A percentile compares a stretch with the other conserved stretches of the same genome.
These are phyloP conservation scores for Dactylonectria estremocensis DNA, from an alignment of 2,329 filamentous ascomycete species.

Conservation along the genomic window DNA sequence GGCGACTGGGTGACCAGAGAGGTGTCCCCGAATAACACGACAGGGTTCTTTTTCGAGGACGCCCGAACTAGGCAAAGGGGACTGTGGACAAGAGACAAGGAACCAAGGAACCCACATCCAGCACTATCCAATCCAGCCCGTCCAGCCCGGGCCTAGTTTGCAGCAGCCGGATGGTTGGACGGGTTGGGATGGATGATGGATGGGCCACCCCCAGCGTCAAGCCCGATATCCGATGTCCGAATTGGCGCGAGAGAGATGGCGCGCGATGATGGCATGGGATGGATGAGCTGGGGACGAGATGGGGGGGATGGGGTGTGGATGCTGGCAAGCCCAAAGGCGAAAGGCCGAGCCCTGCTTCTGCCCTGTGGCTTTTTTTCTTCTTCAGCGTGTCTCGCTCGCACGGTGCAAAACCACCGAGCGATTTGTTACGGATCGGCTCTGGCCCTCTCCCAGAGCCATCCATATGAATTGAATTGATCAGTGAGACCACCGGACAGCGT, in stretches of 20 bases:
- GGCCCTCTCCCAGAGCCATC: slow-evolving; percentile 10
- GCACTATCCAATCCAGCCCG: slow-evolving; percentile 15
- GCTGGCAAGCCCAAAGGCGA: slow-evolving; percentile 4
- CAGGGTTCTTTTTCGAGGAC: slow-evolving; percentile 28
- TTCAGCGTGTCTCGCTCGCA: slow-evolving; percentile 5
- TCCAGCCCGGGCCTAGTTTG: slow-evolving; percentile 1
- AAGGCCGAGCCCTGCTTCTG: background rate
- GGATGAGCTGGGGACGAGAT: slow-evolving; percentile 9
- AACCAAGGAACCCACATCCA: slow-evolving; percentile 20
- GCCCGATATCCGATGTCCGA: slow-evolving; percentile 27
- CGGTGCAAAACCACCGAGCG: slow-evolving; percentile 27
- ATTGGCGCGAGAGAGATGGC: slow-evolving; percentile 8
- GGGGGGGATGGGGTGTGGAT: background rate
- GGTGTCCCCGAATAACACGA: slow-evolving; percentile 18
- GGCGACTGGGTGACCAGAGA: slow-evolving; percentile 23
- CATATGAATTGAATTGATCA: slow-evolving; percentile 15
- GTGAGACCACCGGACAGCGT: background rate
- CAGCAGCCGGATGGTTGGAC: slow-evolving; percentile 4
- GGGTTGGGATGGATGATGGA: background rate
- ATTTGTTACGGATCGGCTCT: slow-evolving; percentile 28
- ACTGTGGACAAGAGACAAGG: background rate
- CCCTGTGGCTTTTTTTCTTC: background rate
- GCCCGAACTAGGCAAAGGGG: slow-evolving; percentile 19
- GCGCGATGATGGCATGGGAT: slow-evolving; percentile 24
- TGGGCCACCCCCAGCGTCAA: background rate